Conservation (phyloP, 139 green algal genomes). For the Micromonas pusilla region DNA sequence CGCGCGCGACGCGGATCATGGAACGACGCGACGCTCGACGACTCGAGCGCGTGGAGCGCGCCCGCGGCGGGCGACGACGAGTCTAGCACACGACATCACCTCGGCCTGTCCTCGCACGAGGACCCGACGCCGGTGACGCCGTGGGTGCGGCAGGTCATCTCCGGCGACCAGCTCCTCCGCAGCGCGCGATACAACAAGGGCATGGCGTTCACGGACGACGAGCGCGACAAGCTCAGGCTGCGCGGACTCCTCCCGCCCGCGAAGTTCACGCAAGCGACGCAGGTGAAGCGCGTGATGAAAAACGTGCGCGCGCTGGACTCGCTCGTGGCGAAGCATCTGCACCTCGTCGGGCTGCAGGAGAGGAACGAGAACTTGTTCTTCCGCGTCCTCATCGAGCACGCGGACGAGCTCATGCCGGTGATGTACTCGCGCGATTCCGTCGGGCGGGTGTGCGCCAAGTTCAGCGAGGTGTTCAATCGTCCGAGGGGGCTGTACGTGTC, state of each 20-base stretch:
- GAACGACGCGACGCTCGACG: too few relatives aligned
- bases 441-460: constrained; percentile 58
- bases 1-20: too few relatives aligned
- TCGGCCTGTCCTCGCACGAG: background rate
- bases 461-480: constrained; percentile 55
- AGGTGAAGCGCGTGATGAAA: constrained; percentile 38
- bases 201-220: constrained; percentile 64
- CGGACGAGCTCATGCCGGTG: constrained; percentile 76
- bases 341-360: constrained; percentile 51
- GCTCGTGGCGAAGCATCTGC: constrained; percentile 51
- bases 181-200: constrained; percentile 50
- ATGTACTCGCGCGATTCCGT: constrained; percentile 70
- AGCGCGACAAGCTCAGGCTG: constrained; percentile 77
- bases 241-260: constrained; percentile 74
- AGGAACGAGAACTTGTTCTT: constrained; percentile 94
- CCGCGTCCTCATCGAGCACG: constrained; percentile 43
- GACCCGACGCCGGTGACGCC: background rate
- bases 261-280: constrained; percentile 31
- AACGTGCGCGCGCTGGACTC: constrained; percentile 46
- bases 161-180: constrained; percentile 9
- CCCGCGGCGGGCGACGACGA: too few relatives aligned
- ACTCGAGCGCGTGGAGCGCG: too few relatives aligned
- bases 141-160: background rate
- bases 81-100: too few relatives aligned
- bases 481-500: constrained; percentile 88